A percentile compares a stretch with the other conserved stretches of the same genome.
phyloP scores from a whole-genome alignment of 2,329 filamentous ascomycete genomes.

The Aspergillus brunneoviolaceus region DNA sequence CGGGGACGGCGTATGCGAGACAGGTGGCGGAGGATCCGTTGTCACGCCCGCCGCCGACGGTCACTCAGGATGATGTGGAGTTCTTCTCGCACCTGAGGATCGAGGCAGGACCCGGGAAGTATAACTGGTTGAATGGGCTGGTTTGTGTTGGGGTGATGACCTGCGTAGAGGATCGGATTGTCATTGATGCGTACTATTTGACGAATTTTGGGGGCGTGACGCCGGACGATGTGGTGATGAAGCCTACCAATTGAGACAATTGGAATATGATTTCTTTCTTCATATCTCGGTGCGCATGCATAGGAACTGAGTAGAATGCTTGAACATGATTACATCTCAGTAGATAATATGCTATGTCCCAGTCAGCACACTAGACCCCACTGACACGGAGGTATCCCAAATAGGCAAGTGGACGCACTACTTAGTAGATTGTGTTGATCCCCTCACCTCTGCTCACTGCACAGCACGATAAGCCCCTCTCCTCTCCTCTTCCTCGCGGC shows the following conservation, averaged over 20 bases:
- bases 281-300: too few relatives aligned
- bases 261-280: too few relatives aligned
- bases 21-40: conserved; percentile 17
- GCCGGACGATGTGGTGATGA: conserved; percentile 23
- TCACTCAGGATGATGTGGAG: conserved; percentile 26
- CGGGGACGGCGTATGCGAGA: conserved; percentile 24
- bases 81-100: conserved; percentile 28
- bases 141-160: conserved; percentile 26
- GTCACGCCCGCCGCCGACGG: conserved; percentile 15
- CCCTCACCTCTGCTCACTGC: too few relatives aligned
- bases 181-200: conserved; percentile 27
- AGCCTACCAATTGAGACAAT: not conserved
- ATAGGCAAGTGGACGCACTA: not conserved
- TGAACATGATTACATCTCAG: too few relatives aligned
- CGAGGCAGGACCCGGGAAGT: conserved; percentile 21
- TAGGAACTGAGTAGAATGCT: too few relatives aligned
- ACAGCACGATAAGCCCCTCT: not conserved
- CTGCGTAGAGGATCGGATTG: conserved; percentile 22
- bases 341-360: too few relatives aligned
- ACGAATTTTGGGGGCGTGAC: conserved; percentile 22
- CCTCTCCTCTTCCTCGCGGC: too few relatives aligned
- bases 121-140: conserved; percentile 29
- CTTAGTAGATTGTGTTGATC: too few relatives aligned
- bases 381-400: not conserved
- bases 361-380: too few relatives aligned